A percentile compares a stretch with the other conserved stretches of the same genome.
These are phyloP conservation scores for Lenzites betulinus DNA, from an alignment of 768 basidiomycete species.

Conservation along the genomic window DNA sequence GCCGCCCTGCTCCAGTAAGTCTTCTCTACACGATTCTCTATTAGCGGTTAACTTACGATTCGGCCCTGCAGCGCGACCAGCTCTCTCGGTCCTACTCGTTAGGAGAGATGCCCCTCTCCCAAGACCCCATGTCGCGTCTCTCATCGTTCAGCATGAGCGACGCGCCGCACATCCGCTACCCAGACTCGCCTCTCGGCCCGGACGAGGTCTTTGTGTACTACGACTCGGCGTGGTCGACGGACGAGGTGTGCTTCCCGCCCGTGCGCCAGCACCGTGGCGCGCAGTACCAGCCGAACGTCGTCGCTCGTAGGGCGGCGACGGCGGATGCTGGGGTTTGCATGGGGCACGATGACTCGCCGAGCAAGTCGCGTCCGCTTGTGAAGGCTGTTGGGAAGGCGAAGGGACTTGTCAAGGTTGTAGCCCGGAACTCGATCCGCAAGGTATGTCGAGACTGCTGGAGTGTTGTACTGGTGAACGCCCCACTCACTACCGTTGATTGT, in stretches of 20 bases:
- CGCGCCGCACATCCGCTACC: not conserved
- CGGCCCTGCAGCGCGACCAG: not conserved
- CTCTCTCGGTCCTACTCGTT: not conserved
- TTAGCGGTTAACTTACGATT: not conserved
- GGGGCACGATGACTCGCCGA: not conserved
- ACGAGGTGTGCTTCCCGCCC: not conserved
- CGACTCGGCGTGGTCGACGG: not conserved
- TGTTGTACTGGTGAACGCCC: not conserved
- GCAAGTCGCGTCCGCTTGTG: not conserved
- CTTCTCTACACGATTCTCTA: not conserved
- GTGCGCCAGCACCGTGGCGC: not conserved
- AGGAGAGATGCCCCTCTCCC: not conserved
- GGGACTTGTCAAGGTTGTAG: constrained; percentile 11
- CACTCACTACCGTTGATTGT: not conserved
- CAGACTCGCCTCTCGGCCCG: not conserved
- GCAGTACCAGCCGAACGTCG: not conserved
- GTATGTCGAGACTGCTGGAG: not conserved
- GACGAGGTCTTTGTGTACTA: constrained; percentile 3
- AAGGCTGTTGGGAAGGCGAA: constrained; percentile 11
- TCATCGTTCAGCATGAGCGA: not conserved
- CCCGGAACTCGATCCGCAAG: not conserved
- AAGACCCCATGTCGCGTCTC: not conserved
- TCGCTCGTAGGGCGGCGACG: not conserved
- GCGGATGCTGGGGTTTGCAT: not conserved
- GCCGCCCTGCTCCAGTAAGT: not conserved